A percentile compares a stretch with the other conserved stretches of the same genome.
Conservation (phyloP, 306 rosid genomes). For the Hippophae tibetana region DNA sequence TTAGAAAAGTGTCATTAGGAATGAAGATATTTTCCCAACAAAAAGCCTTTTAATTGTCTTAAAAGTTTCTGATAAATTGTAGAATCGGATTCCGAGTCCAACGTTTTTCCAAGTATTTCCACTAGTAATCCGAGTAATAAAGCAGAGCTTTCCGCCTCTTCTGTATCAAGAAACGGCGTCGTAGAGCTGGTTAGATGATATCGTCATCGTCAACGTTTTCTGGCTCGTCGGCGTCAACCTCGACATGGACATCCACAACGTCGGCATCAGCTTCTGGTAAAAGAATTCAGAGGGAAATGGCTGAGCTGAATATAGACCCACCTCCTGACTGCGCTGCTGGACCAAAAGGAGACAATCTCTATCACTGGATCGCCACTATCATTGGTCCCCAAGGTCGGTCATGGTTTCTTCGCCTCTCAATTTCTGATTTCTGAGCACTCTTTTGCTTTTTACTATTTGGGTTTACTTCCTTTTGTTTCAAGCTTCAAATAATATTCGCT, state of each 20-base stretch:
- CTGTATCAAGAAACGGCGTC: too few relatives aligned
- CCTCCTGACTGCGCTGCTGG: conserved; percentile 84
- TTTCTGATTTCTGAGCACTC: neutral
- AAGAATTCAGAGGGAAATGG: conserved; percentile 84
- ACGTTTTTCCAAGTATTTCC: conserved; percentile 27
- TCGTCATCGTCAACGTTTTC: conserved; percentile 8
- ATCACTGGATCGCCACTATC: conserved; percentile 87
- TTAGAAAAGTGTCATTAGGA: too few relatives aligned
- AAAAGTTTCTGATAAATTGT: neutral
- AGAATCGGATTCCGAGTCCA: neutral
- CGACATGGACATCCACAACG: conserved; percentile 64
- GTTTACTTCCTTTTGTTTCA: neutral
- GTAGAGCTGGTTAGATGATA: too few relatives aligned
- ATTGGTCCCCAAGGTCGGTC: conserved; percentile 58
- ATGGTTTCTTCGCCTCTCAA: neutral
- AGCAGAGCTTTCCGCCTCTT: neutral
- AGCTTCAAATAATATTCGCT: neutral
- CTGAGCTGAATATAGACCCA: conserved; percentile 61
- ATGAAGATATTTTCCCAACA: too few relatives aligned
- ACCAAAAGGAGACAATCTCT: conserved; percentile 91
- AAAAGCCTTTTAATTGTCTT: too few relatives aligned
- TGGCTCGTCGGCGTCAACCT: conserved; percentile 26
- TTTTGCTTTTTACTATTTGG: neutral
- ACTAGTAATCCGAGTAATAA: neutral
- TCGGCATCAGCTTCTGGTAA: conserved; percentile 76